phyloP scores from a whole-genome alignment of 768 basidiomycete species.

The Phlebiopsis flavidoalba region DNA sequence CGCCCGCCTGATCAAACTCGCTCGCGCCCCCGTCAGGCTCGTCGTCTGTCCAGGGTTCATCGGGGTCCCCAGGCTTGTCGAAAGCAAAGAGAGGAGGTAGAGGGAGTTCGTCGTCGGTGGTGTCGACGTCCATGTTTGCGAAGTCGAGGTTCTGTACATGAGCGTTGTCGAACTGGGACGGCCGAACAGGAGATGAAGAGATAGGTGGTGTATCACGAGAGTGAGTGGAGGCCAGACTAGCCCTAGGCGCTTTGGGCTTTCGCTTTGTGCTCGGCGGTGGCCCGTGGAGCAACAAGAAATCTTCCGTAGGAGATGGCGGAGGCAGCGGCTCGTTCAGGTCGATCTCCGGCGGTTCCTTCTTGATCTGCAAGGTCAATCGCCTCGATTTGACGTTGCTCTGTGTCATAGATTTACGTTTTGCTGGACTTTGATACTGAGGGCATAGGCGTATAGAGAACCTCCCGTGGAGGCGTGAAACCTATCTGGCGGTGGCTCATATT shows the following conservation, averaged over 20 bases:
- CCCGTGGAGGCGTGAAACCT: conserved; percentile 70
- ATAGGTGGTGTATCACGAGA: conserved; percentile 32
- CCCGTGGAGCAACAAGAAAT: conserved; percentile 61
- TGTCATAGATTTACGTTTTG: conserved; percentile 28
- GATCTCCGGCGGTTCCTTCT: conserved; percentile 64
- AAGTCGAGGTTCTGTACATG: conserved; percentile 16
- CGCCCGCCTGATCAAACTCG: conserved; percentile 37
- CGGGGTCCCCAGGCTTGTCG: background rate
- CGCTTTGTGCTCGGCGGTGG: conserved; percentile 20
- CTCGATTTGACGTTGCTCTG: conserved; percentile 8
- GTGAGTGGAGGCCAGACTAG: conserved; percentile 19
- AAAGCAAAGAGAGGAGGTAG: conserved; percentile 8
- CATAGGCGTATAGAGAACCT: conserved; percentile 44
- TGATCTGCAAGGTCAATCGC: conserved; percentile 30
- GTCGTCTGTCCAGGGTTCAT: conserved; percentile 13
- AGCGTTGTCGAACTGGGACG: conserved; percentile 4
- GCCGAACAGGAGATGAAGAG: conserved; percentile 25
- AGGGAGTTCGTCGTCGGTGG: conserved; percentile 10
- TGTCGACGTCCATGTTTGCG: conserved; percentile 4
- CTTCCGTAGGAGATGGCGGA: conserved; percentile 72
- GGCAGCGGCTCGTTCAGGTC: conserved; percentile 54
- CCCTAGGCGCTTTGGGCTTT: background rate
- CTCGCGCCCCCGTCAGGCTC: conserved; percentile 2
- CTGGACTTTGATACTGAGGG: conserved; percentile 32
- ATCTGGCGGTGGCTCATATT: conserved; percentile 62